These are phyloP conservation scores for Cutaneotrichosporon cyanovorans DNA, from an alignment of 1,284 basidiomycete species.

Conservation along the genomic window DNA sequence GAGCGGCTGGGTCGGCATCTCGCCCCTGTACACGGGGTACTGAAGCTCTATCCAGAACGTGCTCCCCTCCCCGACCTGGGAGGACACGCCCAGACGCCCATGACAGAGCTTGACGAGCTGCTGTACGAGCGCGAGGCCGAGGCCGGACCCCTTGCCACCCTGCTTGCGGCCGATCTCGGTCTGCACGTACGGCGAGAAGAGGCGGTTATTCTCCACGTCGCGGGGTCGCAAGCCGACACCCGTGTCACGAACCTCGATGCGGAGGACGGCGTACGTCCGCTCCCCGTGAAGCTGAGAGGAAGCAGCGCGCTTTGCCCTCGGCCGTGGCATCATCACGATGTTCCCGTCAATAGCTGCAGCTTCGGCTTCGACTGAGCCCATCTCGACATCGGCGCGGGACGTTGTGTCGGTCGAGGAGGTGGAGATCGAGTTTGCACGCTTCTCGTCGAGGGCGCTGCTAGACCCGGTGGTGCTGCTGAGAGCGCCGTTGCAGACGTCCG, in stretches of 20 bases:
- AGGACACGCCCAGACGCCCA: slow-evolving; percentile 61
- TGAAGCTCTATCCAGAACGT: slow-evolving; percentile 36
- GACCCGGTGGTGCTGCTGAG: no score
- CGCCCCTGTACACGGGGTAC: neutral
- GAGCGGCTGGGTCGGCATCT: no score
- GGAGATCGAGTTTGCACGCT: no score
- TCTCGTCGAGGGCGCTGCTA: no score
- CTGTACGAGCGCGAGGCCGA: slow-evolving; percentile 80
- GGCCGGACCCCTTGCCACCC: slow-evolving; percentile 76
- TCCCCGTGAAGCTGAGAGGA: no score
- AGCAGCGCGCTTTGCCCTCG: neutral
- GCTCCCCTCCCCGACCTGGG: slow-evolving; percentile 36
- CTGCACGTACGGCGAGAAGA: slow-evolving; percentile 46
- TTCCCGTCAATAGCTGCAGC: neutral
- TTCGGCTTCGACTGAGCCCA: neutral
- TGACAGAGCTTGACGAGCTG: slow-evolving; percentile 78
- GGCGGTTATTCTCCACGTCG: slow-evolving; percentile 58
- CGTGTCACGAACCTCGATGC: slow-evolving; percentile 74
- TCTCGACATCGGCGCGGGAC: neutral
- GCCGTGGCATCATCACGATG: neutral
- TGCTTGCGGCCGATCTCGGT: slow-evolving; percentile 62
- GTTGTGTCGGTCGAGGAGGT: no score
- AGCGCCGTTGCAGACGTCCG: slow-evolving; percentile 3
- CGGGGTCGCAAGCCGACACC: slow-evolving; percentile 63
- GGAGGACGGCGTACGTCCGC: slow-evolving; percentile 49